phyloP scores from a whole-genome alignment of 306 rosid species.

The Castanospermum australe region DNA sequence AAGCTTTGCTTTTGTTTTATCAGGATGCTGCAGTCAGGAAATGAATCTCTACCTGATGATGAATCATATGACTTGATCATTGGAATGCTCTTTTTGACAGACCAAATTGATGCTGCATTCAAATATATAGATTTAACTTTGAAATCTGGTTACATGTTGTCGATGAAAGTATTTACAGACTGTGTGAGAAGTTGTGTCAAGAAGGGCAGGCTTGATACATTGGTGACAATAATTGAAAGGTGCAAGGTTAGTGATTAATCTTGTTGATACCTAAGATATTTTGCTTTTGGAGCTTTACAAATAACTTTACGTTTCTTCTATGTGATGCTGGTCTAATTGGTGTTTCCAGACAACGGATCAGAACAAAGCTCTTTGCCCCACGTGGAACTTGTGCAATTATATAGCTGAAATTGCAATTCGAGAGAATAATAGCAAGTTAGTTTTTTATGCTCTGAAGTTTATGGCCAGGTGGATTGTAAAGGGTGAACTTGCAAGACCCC shows the following conservation, averaged over 20 bases:
- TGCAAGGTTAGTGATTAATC: conserved; percentile 65
- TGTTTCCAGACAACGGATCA: conserved; percentile 72
- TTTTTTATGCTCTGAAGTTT: conserved; percentile 69
- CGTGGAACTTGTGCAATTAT: conserved; percentile 66
- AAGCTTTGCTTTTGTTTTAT: conserved; percentile 23
- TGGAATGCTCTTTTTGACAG: conserved; percentile 61
- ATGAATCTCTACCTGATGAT: conserved; percentile 69
- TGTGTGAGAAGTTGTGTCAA: conserved; percentile 59
- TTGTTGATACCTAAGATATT: conserved; percentile 20
- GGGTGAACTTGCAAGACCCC: conserved; percentile 77
- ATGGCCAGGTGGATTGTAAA: conserved; percentile 84
- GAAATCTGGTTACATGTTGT: conserved; percentile 69
- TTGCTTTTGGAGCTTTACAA: not conserved
- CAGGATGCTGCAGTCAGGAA: conserved; percentile 90
- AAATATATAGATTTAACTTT: conserved; percentile 68
- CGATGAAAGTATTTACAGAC: conserved; percentile 53
- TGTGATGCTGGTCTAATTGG: conserved; percentile 23
- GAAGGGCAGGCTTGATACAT: conserved; percentile 66
- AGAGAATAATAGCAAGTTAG: conserved; percentile 81
- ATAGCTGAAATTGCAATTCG: conserved; percentile 67
- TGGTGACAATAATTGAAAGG: conserved; percentile 76
- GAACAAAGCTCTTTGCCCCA: conserved; percentile 94
- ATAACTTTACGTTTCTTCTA: conserved; percentile 22
- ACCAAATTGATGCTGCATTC: conserved; percentile 63
- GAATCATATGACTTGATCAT: conserved; percentile 80